phyloP scores from a whole-genome alignment of 1,284 basidiomycete genomes.

The Rhodotorula sp. region DNA sequence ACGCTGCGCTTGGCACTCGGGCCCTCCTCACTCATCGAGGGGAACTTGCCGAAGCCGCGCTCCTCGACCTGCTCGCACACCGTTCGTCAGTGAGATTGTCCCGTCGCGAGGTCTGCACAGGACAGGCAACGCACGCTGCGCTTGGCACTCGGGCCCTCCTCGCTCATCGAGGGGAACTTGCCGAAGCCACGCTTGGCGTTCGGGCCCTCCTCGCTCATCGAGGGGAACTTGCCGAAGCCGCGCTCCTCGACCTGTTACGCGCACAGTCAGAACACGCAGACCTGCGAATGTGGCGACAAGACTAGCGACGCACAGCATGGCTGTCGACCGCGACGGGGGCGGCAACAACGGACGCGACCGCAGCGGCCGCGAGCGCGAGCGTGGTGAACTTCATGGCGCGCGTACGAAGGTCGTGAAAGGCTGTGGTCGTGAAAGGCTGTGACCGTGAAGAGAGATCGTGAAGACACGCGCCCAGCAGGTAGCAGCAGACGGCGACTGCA shows the following conservation, averaged over 20 bases:
- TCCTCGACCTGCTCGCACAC: no score
- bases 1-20: no score
- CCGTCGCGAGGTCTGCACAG: no score
- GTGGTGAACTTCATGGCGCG: conserved; percentile 15
- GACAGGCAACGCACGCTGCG: neutral
- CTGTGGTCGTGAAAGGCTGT: conserved; percentile 9
- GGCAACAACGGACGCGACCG: conserved; percentile 9
- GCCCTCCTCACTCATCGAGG: neutral
- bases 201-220: neutral
- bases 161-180: neutral
- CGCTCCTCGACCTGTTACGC: neutral
- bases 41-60: no score
- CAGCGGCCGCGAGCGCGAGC: conserved; percentile 11
- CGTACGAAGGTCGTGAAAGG: neutral
- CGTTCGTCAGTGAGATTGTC: no score
- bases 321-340: conserved; percentile 2
- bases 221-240: neutral
- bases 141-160: neutral
- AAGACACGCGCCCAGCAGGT: neutral
- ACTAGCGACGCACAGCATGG: neutral
- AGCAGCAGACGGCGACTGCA: neutral
- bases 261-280: no score
- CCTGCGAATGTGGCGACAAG: neutral
- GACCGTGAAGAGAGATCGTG: no score
- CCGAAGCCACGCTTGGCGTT: neutral